Percentiles rank a stretch among this genome's conserved stretches.
Evolutionary conservation across 768 basidiomycete species (phyloP).

Genomic region (Termitomyces titanicus): DNA sequence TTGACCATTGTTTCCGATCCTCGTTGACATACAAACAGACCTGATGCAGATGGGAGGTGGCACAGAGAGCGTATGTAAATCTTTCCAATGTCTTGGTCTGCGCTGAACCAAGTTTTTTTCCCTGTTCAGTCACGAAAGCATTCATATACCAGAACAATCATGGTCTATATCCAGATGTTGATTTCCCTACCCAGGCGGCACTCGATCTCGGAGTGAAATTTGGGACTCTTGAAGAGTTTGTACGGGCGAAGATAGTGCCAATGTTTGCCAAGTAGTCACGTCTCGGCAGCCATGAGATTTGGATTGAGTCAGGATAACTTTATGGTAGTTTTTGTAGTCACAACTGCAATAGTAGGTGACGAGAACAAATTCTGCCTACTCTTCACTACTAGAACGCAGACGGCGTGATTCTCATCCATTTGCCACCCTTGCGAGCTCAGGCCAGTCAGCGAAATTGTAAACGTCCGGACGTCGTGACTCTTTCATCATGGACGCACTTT

Average conservation of each 20-base stretch:
- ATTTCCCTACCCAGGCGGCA: slow-evolving; percentile 2
- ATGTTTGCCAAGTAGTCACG: slow-evolving; percentile 9
- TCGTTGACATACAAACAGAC: not conserved
- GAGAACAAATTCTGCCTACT: too few relatives aligned
- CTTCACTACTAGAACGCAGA: too few relatives aligned
- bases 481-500: too few relatives aligned
- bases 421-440: too few relatives aligned
- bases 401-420: too few relatives aligned
- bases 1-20: not conserved
- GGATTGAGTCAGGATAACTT: not conserved
- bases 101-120: not conserved
- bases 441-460: too few relatives aligned
- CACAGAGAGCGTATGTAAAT: slow-evolving; percentile 5
- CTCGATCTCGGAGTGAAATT: slow-evolving; percentile 8
- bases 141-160: slow-evolving; percentile 12
- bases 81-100: not conserved
- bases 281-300: not conserved
- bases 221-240: slow-evolving; percentile 13
- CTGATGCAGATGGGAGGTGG: slow-evolving; percentile 4
- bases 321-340: not conserved
- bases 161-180: slow-evolving; percentile 3
- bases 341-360: not conserved
- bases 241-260: slow-evolving; percentile 8
- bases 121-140: slow-evolving; percentile 5
- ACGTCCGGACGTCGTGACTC: too few relatives aligned